These are phyloP conservation scores for Kregervanrija fluxuum DNA, from an alignment of 805 yeast genomes.

Conservation along the genomic window DNA sequence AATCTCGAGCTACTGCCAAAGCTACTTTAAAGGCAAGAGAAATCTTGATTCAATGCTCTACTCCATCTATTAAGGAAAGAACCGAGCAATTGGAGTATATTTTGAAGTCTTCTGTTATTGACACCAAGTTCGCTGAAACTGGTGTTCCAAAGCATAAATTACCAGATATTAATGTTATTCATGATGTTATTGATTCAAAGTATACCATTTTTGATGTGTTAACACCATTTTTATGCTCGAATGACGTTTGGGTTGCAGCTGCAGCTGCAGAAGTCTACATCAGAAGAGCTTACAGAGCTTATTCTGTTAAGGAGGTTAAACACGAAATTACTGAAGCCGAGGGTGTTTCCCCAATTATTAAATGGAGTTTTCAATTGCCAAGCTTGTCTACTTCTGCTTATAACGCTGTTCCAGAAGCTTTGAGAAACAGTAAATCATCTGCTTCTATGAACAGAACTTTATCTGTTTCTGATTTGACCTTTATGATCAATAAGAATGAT, in stretches of 20 bases:
- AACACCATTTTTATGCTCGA: slow-evolving; percentile 78
- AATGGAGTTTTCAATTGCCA: slow-evolving; percentile 87
- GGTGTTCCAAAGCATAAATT: slow-evolving; percentile 62
- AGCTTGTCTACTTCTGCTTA: slow-evolving; percentile 63
- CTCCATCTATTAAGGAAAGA: slow-evolving; percentile 94
- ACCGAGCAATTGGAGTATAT: slow-evolving; percentile 97
- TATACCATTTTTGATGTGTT: slow-evolving; percentile 95
- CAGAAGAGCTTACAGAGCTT: slow-evolving; percentile 95
- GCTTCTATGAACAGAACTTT: slow-evolving; percentile 69
- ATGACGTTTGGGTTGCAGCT: slow-evolving; percentile 82
- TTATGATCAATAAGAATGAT: slow-evolving; percentile 62
- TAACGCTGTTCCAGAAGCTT: slow-evolving; percentile 53
- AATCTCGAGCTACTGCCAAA: slow-evolving; percentile 84
- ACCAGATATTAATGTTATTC: slow-evolving; percentile 74
- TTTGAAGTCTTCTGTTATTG: slow-evolving; percentile 83
- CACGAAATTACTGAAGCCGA: slow-evolving; percentile 45
- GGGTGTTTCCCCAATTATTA: slow-evolving; percentile 57
- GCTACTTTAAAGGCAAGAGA: slow-evolving; percentile 95
- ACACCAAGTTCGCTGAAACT: slow-evolving; percentile 81
- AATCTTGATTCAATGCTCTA: slow-evolving; percentile 89
- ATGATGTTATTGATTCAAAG: slow-evolving; percentile 92
- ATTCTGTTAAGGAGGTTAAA: slow-evolving; percentile 70
- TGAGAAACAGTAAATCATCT: slow-evolving; percentile 32
- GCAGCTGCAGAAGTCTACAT: slow-evolving; percentile 97
- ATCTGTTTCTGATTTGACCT: slow-evolving; percentile 87